Percentiles rank a stretch among this genome's conserved stretches.
phyloP scores from a whole-genome alignment of 2,329 filamentous ascomycete species.

The Sporothrix schenckii region DNA sequence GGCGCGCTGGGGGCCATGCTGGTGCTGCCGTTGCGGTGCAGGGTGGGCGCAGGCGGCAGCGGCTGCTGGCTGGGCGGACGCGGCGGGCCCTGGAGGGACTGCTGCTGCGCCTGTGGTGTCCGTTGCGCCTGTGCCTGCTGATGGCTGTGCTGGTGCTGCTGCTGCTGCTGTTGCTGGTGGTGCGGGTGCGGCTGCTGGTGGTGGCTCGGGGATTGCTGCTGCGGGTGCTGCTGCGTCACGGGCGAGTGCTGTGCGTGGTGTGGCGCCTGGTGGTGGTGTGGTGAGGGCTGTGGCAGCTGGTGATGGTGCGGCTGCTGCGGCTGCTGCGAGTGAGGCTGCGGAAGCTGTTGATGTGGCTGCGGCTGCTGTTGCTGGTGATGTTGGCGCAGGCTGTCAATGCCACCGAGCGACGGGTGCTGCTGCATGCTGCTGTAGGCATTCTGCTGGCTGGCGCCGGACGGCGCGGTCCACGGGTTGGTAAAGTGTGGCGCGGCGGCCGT shows the following conservation, averaged over 20 bases:
- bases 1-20: neutral
- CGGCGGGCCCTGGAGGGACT: conserved; percentile 36
- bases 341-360: conserved; percentile 40
- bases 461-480: conserved; percentile 82
- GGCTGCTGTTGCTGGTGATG: conserved; percentile 53
- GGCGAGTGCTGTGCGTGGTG: conserved; percentile 31
- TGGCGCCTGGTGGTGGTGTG: conserved; percentile 29
- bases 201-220: conserved; percentile 38
- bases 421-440: conserved; percentile 59
- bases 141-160: neutral
- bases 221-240: conserved; percentile 26
- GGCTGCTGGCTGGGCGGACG: conserved; percentile 32
- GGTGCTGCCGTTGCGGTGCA: conserved; percentile 23
- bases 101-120: neutral
- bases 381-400: conserved; percentile 61
- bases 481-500: conserved; percentile 64
- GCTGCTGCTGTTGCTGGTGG: neutral
- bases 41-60: conserved; percentile 51
- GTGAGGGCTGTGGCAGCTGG: conserved; percentile 14
- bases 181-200: conserved; percentile 35
- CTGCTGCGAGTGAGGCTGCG: conserved; percentile 39
- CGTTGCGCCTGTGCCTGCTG: no score
- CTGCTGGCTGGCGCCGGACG: conserved; percentile 48
- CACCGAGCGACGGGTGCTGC: conserved; percentile 58
- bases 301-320: conserved; percentile 19